A percentile compares a stretch with the other conserved stretches of the same genome.
Conservation (phyloP, 768 basidiomycete species). For the Psilocybe subaeruginosa region DNA sequence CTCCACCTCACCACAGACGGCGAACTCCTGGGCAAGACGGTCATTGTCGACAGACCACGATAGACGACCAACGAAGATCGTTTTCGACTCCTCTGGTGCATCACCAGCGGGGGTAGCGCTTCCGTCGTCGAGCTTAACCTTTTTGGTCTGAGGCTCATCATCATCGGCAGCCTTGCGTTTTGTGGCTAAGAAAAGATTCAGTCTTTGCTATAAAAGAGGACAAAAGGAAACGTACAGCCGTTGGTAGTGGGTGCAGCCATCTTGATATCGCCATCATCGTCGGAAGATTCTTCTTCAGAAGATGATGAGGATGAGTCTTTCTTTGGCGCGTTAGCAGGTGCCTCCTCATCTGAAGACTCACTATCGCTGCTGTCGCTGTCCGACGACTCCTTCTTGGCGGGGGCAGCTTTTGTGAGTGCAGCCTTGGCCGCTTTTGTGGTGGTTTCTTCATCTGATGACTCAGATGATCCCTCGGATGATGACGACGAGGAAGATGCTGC, state of each 20-base stretch:
- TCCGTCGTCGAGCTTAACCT: slow-evolving; percentile 74
- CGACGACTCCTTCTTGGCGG: slow-evolving; percentile 18
- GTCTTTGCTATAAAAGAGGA: background rate
- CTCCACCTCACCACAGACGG: slow-evolving; percentile 84
- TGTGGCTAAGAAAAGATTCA: slow-evolving; percentile 35
- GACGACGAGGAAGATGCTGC: slow-evolving; percentile 23
- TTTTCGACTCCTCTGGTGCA: slow-evolving; percentile 53
- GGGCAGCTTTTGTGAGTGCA: slow-evolving; percentile 26
- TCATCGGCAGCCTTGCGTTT: slow-evolving; percentile 86
- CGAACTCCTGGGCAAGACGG: slow-evolving; percentile 90
- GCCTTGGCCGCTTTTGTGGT: slow-evolving; percentile 25
- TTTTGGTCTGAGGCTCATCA: slow-evolving; percentile 68
- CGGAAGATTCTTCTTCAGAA: slow-evolving; percentile 31
- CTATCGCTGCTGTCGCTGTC: slow-evolving; percentile 31
- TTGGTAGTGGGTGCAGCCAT: slow-evolving; percentile 46
- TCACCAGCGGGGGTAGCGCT: slow-evolving; percentile 44
- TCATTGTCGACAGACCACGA: slow-evolving; percentile 99
- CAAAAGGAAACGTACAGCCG: slow-evolving; percentile 14
- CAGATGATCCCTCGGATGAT: slow-evolving; percentile 28
- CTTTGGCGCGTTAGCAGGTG: slow-evolving; percentile 22
- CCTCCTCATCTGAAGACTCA: slow-evolving; percentile 30
- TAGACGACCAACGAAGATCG: slow-evolving; percentile 89
- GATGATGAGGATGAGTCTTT: slow-evolving; percentile 29
- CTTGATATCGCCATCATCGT: slow-evolving; percentile 58
- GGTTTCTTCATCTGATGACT: slow-evolving; percentile 26